These are phyloP conservation scores for Psilocybe cyanescens DNA, from an alignment of 768 basidiomycete genomes.

Conservation along the genomic window DNA sequence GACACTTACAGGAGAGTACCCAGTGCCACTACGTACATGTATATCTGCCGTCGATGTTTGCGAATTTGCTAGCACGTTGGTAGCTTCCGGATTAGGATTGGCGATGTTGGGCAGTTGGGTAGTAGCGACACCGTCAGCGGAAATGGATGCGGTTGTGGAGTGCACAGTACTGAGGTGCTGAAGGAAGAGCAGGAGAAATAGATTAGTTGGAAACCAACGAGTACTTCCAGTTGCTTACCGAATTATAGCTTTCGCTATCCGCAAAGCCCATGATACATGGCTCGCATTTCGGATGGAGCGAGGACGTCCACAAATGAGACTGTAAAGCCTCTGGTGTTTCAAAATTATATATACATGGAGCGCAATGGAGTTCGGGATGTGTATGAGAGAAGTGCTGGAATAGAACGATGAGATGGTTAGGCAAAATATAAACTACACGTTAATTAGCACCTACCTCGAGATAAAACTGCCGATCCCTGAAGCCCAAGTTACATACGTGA, in stretches of 20 bases:
- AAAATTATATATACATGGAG: conserved; percentile 43
- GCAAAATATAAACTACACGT: too few species aligned
- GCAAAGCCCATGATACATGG: conserved; percentile 45
- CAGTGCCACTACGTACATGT: too few species aligned
- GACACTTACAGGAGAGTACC: too few species aligned
- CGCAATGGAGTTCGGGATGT: conserved; percentile 42
- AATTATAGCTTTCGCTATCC: conserved; percentile 37
- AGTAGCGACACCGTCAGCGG: too few species aligned
- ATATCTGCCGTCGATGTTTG: too few species aligned
- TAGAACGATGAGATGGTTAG: too few species aligned
- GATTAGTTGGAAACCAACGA: too few species aligned
- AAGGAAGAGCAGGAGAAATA: neutral
- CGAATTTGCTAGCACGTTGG: too few species aligned
- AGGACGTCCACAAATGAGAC: conserved; percentile 44
- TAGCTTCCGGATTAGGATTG: too few species aligned
- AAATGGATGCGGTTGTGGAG: neutral
- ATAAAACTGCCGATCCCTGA: conserved; percentile 32
- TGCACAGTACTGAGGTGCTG: conserved; percentile 24
- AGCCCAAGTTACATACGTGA: conserved; percentile 33
- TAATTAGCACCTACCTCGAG: conserved; percentile 23
- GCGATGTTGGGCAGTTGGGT: too few species aligned
- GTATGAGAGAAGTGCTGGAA: conserved; percentile 39
- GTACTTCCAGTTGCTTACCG: conserved; percentile 28
- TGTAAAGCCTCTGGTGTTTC: conserved; percentile 36
- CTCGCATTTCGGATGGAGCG: conserved; percentile 48